Conservation (phyloP, 371 early-diverging fungal genomes). For the Capniomyces stellatus region DNA sequence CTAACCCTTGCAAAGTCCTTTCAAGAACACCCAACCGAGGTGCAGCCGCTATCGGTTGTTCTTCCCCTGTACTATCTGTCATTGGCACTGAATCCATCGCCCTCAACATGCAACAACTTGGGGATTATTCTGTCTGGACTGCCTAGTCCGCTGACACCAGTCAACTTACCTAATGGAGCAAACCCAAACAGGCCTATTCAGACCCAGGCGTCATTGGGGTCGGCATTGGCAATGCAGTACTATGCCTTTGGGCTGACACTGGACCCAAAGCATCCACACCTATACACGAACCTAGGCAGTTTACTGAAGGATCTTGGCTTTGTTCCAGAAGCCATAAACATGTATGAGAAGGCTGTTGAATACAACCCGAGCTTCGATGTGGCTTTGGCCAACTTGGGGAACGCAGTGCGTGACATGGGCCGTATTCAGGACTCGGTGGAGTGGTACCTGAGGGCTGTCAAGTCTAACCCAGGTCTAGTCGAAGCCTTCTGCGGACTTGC, state of each 20-base stretch:
- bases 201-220: slow-evolving; percentile 33
- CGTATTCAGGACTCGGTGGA: slow-evolving; percentile 73
- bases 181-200: slow-evolving; percentile 17
- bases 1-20: too few species aligned
- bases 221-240: slow-evolving; percentile 56
- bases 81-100: too few species aligned
- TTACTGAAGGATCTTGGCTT: slow-evolving; percentile 75
- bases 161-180: slow-evolving; percentile 20
- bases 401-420: slow-evolving; percentile 76
- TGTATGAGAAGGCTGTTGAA: slow-evolving; percentile 79
- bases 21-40: too few species aligned
- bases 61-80: too few species aligned
- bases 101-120: slow-evolving; percentile 76
- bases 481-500: slow-evolving; percentile 84
- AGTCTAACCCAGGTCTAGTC: slow-evolving; percentile 73
- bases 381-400: slow-evolving; percentile 77
- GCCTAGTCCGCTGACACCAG: slow-evolving; percentile 34
- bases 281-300: slow-evolving; percentile 78
- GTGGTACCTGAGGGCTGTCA: slow-evolving; percentile 68
- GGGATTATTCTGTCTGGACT: slow-evolving; percentile 64
- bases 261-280: slow-evolving; percentile 70
- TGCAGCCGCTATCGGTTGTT: too few species aligned
- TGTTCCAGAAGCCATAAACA: slow-evolving; percentile 56
- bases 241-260: slow-evolving; percentile 71
- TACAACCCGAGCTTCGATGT: slow-evolving; percentile 74